These are phyloP conservation scores for Noccaea bulbosa DNA, from an alignment of 345 rosid genomes.

Conservation along the genomic window DNA sequence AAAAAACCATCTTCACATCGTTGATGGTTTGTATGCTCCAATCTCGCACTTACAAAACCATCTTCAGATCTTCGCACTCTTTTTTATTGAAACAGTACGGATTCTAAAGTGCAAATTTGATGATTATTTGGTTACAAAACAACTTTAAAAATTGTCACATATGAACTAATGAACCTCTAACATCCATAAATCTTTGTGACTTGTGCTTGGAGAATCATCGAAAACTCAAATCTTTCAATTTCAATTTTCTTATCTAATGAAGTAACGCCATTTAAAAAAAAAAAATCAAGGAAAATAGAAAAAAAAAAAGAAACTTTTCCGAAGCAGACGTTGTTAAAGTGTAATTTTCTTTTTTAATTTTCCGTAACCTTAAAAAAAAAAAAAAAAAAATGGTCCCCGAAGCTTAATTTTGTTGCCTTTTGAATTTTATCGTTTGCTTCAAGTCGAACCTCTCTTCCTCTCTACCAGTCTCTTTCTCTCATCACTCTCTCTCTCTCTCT, in stretches of 20 bases:
- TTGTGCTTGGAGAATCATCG: background rate
- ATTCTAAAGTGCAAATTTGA: too few relatives aligned
- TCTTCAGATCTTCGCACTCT: too few relatives aligned
- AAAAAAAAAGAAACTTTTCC: background rate
- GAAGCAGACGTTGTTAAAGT: constrained; percentile 19
- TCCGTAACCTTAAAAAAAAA: background rate
- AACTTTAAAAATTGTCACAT: too few relatives aligned
- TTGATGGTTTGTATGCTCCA: too few relatives aligned
- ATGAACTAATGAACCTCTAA: too few relatives aligned
- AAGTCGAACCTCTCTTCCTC: constrained; percentile 34
- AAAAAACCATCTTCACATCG: too few relatives aligned
- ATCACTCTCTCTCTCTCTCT: constrained; percentile 14
- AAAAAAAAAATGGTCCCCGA: background rate
- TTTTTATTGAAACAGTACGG: too few relatives aligned
- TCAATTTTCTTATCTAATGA: background rate
- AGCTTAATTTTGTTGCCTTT: background rate
- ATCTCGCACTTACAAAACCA: too few relatives aligned
- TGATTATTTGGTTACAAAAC: too few relatives aligned
- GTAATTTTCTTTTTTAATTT: constrained; percentile 6
- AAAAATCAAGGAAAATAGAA: background rate
- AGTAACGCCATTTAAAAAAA: constrained; percentile 27
- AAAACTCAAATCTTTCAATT: background rate
- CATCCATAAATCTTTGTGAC: too few relatives aligned
- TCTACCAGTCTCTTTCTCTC: constrained; percentile 15
- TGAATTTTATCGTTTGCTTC: constrained; percentile 28